Evolutionary conservation across 345 rosid genomes (phyloP).

Genomic region (Corchorus olitorius): DNA sequence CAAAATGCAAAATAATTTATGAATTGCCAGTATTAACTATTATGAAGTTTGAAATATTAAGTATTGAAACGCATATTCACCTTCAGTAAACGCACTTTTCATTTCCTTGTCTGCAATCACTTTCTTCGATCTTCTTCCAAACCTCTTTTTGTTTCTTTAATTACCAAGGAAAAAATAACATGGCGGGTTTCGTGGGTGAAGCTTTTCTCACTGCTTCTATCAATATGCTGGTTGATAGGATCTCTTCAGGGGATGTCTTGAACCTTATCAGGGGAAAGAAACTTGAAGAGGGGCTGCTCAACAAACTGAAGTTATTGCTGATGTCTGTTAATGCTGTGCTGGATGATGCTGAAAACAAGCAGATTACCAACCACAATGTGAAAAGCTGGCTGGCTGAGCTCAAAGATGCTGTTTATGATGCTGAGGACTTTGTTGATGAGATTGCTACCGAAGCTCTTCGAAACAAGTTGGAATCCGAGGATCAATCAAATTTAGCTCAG

Average conservation of each 20-base stretch:
- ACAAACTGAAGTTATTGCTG: conserved; percentile 7
- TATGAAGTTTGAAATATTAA: too few species aligned
- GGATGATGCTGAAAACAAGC: conserved; percentile 24
- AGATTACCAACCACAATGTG: neutral
- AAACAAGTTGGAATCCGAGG: neutral
- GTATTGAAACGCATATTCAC: too few species aligned
- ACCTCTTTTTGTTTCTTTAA: neutral
- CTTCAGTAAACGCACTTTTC: neutral
- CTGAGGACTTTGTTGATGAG: neutral
- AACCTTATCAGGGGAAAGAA: neutral
- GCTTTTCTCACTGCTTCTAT: conserved; percentile 21
- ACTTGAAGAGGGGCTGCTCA: neutral
- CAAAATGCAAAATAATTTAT: neutral
- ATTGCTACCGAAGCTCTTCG: neutral
- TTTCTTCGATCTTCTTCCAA: neutral
- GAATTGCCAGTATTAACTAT: neutral
- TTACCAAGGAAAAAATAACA: neutral
- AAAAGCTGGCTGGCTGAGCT: conserved; percentile 26
- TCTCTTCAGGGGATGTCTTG: neutral
- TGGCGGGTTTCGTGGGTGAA: neutral
- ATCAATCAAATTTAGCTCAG: too few species aligned
- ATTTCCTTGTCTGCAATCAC: neutral
- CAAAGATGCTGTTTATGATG: conserved; percentile 13
- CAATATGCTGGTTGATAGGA: conserved; percentile 23
- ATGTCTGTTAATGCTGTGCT: conserved; percentile 14